Conservation (phyloP, 1,139 yeast species). For the Nadsonia commutata region DNA sequence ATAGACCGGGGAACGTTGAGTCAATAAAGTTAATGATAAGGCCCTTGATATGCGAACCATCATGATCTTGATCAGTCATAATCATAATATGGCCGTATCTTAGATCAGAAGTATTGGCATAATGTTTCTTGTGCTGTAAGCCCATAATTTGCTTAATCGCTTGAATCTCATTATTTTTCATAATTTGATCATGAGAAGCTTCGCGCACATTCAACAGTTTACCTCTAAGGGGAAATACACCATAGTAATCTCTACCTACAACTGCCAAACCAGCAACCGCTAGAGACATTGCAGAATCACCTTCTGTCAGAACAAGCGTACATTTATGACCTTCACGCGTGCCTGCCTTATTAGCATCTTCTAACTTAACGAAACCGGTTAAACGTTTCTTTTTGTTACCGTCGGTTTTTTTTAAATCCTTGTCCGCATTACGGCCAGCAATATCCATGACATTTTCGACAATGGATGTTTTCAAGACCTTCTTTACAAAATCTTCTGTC, state of each 20-base stretch:
- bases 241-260: constrained; percentile 90
- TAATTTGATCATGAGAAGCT: constrained; percentile 85
- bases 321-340: constrained; percentile 84
- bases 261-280: constrained; percentile 93
- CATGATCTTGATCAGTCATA: constrained; percentile 99
- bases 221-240: constrained; percentile 93
- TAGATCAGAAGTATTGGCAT: constrained; percentile 56
- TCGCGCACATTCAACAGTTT: constrained; percentile 90
- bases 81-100: constrained; percentile 97
- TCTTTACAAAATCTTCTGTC: constrained; percentile 61
- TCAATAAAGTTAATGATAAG: constrained; percentile 85
- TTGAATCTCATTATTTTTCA: constrained; percentile 86
- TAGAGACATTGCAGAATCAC: constrained; percentile 87
- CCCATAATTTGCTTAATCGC: constrained; percentile 95
- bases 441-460: constrained; percentile 71
- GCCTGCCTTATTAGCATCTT: constrained; percentile 96
- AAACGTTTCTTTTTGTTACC: constrained; percentile 85
- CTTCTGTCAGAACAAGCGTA: constrained; percentile 89
- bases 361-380: constrained; percentile 79
- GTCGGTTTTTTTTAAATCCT: constrained; percentile 79
- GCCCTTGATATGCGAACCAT: constrained; percentile 97
- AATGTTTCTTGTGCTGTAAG: constrained; percentile 77
- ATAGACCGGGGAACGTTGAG: constrained; percentile 84
- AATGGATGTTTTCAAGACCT: constrained; percentile 63
- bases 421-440: constrained; percentile 78